Percentiles rank a stretch among this genome's conserved stretches.
phyloP scores from a whole-genome alignment of 1,284 basidiomycete genomes.

The Termitomyces sp. region DNA sequence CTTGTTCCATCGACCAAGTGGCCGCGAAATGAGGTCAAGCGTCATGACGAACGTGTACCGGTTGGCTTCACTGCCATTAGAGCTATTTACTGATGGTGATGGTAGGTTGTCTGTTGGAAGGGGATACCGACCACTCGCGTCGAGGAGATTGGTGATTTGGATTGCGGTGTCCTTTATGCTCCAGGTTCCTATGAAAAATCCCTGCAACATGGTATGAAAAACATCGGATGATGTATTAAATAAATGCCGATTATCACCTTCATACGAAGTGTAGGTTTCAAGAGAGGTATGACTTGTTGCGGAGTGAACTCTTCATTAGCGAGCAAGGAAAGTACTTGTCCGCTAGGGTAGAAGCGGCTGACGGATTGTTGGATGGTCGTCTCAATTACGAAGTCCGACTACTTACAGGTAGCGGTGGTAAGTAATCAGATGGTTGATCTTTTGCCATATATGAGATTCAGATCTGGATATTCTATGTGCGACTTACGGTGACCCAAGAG shows the following conservation, averaged over 20 bases:
- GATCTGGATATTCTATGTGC: background rate
- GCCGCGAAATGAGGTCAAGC: conserved; percentile 72
- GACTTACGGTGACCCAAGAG: conserved; percentile 75
- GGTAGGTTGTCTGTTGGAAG: conserved; percentile 18
- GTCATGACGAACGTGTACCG: conserved; percentile 87
- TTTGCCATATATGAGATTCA: conserved; percentile 2
- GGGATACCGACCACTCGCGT: conserved; percentile 36
- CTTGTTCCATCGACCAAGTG: conserved; percentile 85
- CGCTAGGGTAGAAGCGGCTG: conserved; percentile 87
- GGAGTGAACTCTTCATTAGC: conserved; percentile 79
- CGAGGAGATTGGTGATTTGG: conserved; percentile 57
- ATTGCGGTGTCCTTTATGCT: conserved; percentile 53
- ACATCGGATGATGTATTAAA: background rate
- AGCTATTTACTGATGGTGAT: conserved; percentile 8
- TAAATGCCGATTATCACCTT: conserved; percentile 47
- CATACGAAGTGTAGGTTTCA: conserved; percentile 73
- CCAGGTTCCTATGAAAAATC: conserved; percentile 69
- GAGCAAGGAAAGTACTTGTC: conserved; percentile 80
- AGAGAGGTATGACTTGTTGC: conserved; percentile 68
- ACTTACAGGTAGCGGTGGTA: conserved; percentile 81
- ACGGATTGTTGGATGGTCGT: background rate
- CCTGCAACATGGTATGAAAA: conserved; percentile 35
- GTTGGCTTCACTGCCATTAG: conserved; percentile 19
- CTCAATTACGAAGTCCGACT: too few relatives aligned
- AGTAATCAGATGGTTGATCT: conserved; percentile 72